Conservation (phyloP, 2,329 filamentous ascomycete genomes). For the Plectosphaerella sp. region DNA sequence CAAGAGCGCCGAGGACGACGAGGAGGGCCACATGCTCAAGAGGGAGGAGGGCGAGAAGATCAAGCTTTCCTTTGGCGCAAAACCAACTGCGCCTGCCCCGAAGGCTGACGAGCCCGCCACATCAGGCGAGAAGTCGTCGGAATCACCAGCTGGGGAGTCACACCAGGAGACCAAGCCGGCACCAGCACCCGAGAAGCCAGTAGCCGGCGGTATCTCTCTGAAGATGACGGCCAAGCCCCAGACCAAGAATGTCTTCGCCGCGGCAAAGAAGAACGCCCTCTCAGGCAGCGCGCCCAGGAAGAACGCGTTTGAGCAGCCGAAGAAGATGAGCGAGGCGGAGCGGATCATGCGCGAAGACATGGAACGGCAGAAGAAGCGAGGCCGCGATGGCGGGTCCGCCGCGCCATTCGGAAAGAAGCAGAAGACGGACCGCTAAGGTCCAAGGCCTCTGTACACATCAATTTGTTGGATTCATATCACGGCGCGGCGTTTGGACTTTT, state of each 20-base stretch:
- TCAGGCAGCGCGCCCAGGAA: conserved; percentile 58
- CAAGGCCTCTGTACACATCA: background rate
- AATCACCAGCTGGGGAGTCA: conserved; percentile 9
- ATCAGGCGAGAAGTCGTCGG: conserved; percentile 10
- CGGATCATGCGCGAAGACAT: conserved; percentile 85
- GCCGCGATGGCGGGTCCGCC: conserved; percentile 42
- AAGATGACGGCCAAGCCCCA: conserved; percentile 63
- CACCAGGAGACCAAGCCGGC: conserved; percentile 9
- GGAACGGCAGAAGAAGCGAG: conserved; percentile 65
- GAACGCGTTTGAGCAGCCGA: conserved; percentile 53
- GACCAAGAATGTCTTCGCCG: conserved; percentile 71
- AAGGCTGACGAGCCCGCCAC: conserved; percentile 12
- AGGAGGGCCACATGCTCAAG: conserved; percentile 45
- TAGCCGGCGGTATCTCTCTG: conserved; percentile 47
- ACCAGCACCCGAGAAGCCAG: background rate
- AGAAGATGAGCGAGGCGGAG: conserved; percentile 85
- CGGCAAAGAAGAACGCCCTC: conserved; percentile 65
- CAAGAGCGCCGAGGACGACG: conserved; percentile 33
- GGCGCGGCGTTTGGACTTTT: conserved; percentile 5
- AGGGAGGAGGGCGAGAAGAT: conserved; percentile 72
- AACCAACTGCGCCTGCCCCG: conserved; percentile 19
- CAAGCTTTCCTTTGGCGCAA: conserved; percentile 61
- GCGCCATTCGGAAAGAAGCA: conserved; percentile 49
- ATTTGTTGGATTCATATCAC: background rate
- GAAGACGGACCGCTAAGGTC: conserved; percentile 21